These are phyloP conservation scores for Aspergillus novoparasiticus DNA, from an alignment of 2,329 filamentous ascomycete genomes.

Conservation along the genomic window DNA sequence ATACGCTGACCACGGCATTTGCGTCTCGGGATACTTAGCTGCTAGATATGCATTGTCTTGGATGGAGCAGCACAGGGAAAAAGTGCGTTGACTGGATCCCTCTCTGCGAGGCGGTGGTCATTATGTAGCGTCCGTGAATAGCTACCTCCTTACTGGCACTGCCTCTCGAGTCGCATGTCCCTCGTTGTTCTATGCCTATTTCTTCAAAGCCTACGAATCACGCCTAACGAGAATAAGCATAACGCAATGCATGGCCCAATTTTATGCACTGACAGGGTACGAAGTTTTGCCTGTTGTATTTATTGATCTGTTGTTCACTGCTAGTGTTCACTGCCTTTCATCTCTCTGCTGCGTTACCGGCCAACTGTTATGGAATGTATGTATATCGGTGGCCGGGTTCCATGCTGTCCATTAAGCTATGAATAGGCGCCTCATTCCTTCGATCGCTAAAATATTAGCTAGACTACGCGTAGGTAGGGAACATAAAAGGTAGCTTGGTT, in stretches of 20 bases:
- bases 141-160: neutral
- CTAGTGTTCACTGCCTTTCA: neutral
- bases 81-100: neutral
- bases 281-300: neutral
- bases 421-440: neutral
- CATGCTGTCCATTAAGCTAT: neutral
- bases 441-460: neutral
- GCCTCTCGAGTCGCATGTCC: neutral
- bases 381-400: neutral
- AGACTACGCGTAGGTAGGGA: neutral
- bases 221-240: neutral
- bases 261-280: neutral
- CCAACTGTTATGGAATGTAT: neutral
- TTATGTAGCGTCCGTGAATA: neutral
- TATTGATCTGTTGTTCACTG: neutral
- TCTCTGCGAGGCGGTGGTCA: neutral
- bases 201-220: neutral
- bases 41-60: neutral
- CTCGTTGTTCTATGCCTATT: neutral
- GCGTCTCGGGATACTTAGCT: neutral
- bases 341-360: neutral
- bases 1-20: neutral
- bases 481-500: neutral
- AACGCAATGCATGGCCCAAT: slow-evolving; percentile 1
- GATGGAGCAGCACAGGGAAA: neutral